phyloP scores from a whole-genome alignment of 2,329 filamentous ascomycete genomes.

The Fusarium brachygibbosum region DNA sequence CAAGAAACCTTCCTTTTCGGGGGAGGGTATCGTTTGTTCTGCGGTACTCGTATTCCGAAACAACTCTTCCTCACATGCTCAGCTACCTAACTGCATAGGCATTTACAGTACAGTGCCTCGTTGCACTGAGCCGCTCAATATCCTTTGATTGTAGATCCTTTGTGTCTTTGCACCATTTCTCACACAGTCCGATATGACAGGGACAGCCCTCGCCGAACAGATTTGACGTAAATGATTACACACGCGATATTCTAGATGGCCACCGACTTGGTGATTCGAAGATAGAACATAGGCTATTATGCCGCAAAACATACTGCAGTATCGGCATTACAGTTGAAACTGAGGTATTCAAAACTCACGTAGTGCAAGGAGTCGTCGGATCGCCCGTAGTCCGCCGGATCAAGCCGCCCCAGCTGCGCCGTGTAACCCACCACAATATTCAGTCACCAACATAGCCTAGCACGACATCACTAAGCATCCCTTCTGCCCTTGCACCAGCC shows the following conservation, averaged over 20 bases:
- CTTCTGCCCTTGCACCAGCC: slow-evolving; percentile 12
- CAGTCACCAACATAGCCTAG: background rate
- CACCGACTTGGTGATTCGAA: background rate
- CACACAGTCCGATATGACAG: background rate
- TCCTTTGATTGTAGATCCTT: slow-evolving; percentile 9
- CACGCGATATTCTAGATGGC: background rate
- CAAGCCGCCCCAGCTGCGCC: slow-evolving; percentile 22
- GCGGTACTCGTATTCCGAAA: slow-evolving; percentile 8
- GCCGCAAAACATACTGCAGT: background rate
- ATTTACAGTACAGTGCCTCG: slow-evolving; percentile 1
- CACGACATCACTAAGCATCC: slow-evolving; percentile 17
- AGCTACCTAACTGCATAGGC: background rate
- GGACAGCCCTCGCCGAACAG: background rate
- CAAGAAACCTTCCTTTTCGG: slow-evolving; percentile 23
- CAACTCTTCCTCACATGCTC: slow-evolving; percentile 7
- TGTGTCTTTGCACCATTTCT: slow-evolving; percentile 7
- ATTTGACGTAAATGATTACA: background rate
- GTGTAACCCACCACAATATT: slow-evolving; percentile 17
- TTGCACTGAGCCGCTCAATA: slow-evolving; percentile 14
- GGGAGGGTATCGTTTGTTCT: slow-evolving; percentile 5
- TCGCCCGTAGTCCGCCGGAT: slow-evolving; percentile 30
- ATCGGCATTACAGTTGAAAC: background rate
- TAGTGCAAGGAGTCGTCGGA: slow-evolving; percentile 28
- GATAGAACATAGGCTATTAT: background rate
- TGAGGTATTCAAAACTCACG: slow-evolving; percentile 11